A percentile compares a stretch with the other conserved stretches of the same genome.
phyloP scores from a whole-genome alignment of 2,329 filamentous ascomycete genomes.

The Raffaelea albimanens region DNA sequence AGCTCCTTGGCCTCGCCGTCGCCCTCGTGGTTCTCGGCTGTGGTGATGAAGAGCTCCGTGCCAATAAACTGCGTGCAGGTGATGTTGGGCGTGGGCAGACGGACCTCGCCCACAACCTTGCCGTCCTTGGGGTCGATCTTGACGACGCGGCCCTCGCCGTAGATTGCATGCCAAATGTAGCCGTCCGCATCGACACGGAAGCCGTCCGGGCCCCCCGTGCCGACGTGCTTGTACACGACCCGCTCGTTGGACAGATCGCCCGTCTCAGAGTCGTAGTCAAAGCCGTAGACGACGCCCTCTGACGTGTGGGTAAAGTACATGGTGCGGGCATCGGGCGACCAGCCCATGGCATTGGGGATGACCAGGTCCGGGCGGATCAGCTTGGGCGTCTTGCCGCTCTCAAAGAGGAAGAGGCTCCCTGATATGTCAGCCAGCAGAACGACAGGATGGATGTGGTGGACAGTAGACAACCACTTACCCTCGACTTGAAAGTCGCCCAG shows the following conservation, averaged over 20 bases:
- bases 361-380: slow-evolving; percentile 54
- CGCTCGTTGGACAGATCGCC: slow-evolving; percentile 60
- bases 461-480: slow-evolving; percentile 35
- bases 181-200: slow-evolving; percentile 77
- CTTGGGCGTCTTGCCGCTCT: slow-evolving; percentile 48
- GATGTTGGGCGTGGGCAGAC: slow-evolving; percentile 66
- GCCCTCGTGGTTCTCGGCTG: slow-evolving; percentile 56
- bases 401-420: slow-evolving; percentile 68
- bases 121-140: slow-evolving; percentile 58
- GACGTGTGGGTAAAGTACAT: slow-evolving; percentile 81
- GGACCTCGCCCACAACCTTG: slow-evolving; percentile 63
- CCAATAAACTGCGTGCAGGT: slow-evolving; percentile 78
- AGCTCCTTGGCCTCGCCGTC: slow-evolving; percentile 54
- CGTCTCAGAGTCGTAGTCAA: slow-evolving; percentile 59
- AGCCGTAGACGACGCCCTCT: slow-evolving; percentile 59
- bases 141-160: slow-evolving; percentile 66
- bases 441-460: no score
- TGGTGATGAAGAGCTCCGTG: slow-evolving; percentile 68
- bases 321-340: slow-evolving; percentile 61
- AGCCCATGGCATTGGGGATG: slow-evolving; percentile 80
- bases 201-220: slow-evolving; percentile 66
- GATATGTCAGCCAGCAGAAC: no score
- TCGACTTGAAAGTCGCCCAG: slow-evolving; percentile 49
- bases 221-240: slow-evolving; percentile 62
- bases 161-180: slow-evolving; percentile 84